Percentiles rank a stretch among this genome's conserved stretches.
These are phyloP conservation scores for Byssothecium circinans DNA, from an alignment of 2,329 filamentous ascomycete species.

Conservation along the genomic window DNA sequence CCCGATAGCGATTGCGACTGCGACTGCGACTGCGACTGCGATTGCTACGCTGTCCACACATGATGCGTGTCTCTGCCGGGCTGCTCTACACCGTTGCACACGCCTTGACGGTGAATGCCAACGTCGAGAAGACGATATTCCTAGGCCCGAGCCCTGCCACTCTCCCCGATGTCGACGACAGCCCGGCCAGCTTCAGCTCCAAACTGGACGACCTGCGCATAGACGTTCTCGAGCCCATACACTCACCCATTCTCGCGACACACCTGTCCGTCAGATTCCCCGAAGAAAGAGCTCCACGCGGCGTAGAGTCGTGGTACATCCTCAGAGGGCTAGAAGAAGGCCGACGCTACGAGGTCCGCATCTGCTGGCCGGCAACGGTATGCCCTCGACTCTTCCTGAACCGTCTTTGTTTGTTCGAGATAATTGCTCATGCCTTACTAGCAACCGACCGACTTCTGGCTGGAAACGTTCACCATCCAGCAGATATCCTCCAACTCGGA, in stretches of 20 bases:
- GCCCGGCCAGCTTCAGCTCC: conserved; percentile 44
- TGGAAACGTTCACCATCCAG: conserved; percentile 65
- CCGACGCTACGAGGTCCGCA: conserved; percentile 83
- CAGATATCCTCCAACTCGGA: conserved; percentile 63
- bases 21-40: too few relatives aligned
- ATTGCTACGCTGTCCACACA: conserved; percentile 9
- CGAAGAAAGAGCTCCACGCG: conserved; percentile 53
- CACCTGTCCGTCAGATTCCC: conserved; percentile 71
- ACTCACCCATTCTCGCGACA: conserved; percentile 61
- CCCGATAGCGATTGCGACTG: too few relatives aligned
- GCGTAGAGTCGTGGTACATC: conserved; percentile 75
- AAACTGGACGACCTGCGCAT: conserved; percentile 66
- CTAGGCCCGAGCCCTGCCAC: conserved; percentile 64
- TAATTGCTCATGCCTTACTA: conserved; percentile 49
- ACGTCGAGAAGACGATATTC: conserved; percentile 92
- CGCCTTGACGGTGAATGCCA: conserved; percentile 57
- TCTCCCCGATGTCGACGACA: conserved; percentile 54
- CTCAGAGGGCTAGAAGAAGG: conserved; percentile 69
- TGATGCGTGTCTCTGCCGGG: conserved; percentile 37
- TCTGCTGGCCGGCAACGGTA: conserved; percentile 94
- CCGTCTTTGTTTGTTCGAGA: conserved; percentile 11
- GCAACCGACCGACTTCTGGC: conserved; percentile 82
- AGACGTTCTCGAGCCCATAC: conserved; percentile 61
- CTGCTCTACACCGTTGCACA: conserved; percentile 33
- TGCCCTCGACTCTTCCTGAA: conserved; percentile 45